Base-by-base conservation (phyloP, 208 protist species). In the Trypanosomatidae sp. region DNA sequence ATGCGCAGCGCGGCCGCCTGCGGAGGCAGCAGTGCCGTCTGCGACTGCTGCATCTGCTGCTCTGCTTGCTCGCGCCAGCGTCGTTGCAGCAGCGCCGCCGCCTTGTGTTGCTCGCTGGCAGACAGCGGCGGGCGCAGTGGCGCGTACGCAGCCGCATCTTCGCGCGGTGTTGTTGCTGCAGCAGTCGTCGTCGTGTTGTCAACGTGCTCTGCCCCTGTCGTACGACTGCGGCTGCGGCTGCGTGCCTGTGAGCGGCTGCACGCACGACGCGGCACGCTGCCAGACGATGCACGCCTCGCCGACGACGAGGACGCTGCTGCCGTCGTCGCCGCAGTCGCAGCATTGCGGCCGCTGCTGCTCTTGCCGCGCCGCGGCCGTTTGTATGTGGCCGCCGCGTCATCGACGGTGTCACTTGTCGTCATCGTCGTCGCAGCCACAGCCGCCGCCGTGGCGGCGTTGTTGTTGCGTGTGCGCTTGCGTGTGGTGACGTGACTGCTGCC, bases 111-210 rank as follows among this genome's bases (percentile, higher is more conserved):
- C 42, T 82, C 71, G 3, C 48, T 39, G 1, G 46, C n/a, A 4
- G 52, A 43, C 23, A 88, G 61, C 22, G 71, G 64, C 7, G 79
- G 71, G n/a, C 75, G 68, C 33, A 75, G 66, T 6, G 59, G 55
- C 2, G 71, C 66, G 56, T 80, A 80, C 1, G 52, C 40, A 58
- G 65, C 68, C 40, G 33, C 47, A 11, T 35, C 30, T 35, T 35
- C 11, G 11, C 11, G n/a, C 30, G n/a, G 11, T n/a, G n/a, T n/a
- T n/a, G n/a, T n/a, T n/a, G n/a, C n/a, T n/a, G n/a, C n/a, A n/a
- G n/a, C n/a, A n/a, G n/a, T n/a, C n/a, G n/a, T n/a, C n/a, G n/a
- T n/a, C n/a, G n/a, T n/a, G n/a, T n/a, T n/a, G n/a, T n/a, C n/a
- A n/a, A n/a, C n/a, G n/a, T n/a, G n/a, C n/a, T n/a, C n/a, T n/a